Base-by-base conservation (phyloP, 345 rosid genomes). In the Gossypium ekmanianum region DNA sequence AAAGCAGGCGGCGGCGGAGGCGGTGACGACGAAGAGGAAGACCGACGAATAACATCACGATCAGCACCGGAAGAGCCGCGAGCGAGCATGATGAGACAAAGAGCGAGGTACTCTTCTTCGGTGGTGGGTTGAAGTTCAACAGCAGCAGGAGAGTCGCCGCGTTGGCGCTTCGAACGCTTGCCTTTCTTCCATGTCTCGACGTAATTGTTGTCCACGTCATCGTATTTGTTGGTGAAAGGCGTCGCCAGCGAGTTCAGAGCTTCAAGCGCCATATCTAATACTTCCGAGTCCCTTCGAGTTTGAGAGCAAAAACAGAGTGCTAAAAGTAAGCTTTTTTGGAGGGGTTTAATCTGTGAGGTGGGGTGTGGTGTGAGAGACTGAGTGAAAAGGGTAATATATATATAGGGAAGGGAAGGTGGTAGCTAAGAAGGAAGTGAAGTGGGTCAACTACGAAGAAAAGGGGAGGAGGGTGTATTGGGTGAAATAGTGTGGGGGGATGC, bases 211-310 rank as follows among this genome's bases (percentile, higher is more conserved):
- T 57, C 75, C 7, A 51, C n/a, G 45, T 75, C 78, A 1, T 74
- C 73, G 41, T 65, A 66, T 68, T 75, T 56, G 34, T 62, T 50
- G 71, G 39, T 18, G 72, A 69, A 75, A 41, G 63, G 52, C 11
- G 77, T 0, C n/a, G 72, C 52, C 9, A 85, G 88, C 18, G 93
- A 85, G 57, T 83, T 90, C 43, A 90, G 76, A 55, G 97, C 93
- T 71, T 92, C 87, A 13, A 92, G 90, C 14, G 95, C 95, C 97
- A 92, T 92, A 3, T 9, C 13, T 5, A 34, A 34, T 34, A 34
- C 65, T 72, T 12, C 10, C 54, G 14, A 69, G 2, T 66, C n/a
- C 59, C 16, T 26, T 4, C 65, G 55, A 63, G 75, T 56, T 70
- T 18, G 34, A 47, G 34, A 47, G 34, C 18, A 48, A 69, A 54